phyloP scores from a whole-genome alignment of 2,329 filamentous ascomycete genomes.

The Calonectria montana region DNA sequence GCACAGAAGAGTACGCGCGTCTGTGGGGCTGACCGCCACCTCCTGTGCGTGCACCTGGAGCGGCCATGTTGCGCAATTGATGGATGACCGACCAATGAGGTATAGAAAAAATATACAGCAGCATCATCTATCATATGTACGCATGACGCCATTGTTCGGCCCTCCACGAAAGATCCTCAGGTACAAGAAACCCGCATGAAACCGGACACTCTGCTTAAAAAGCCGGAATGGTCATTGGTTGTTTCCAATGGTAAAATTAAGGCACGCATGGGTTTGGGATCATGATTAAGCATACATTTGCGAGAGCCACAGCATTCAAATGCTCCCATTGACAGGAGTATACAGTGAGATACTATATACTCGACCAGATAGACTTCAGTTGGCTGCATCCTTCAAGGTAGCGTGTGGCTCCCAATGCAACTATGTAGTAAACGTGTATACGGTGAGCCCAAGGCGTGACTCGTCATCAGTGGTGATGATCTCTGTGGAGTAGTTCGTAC shows the following conservation, averaged over 20 bases:
- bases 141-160: not conserved
- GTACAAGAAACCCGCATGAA: not conserved
- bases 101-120: not conserved
- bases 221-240: not conserved
- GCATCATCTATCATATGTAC: not conserved
- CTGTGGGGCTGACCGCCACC: not conserved
- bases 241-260: not conserved
- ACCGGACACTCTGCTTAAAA: not conserved
- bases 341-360: not conserved
- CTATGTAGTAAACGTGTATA: not conserved
- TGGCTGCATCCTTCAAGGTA: not conserved
- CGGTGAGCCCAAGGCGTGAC: not conserved
- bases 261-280: not conserved
- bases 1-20: not conserved
- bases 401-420: not conserved
- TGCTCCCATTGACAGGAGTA: not conserved
- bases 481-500: not conserved
- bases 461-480: not conserved
- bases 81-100: not conserved
- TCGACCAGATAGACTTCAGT: not conserved
- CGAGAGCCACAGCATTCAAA: not conserved
- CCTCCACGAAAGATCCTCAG: not conserved
- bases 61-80: not conserved
- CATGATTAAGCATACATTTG: not conserved
- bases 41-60: not conserved